Base-by-base conservation (phyloP, 2,329 filamentous ascomycete genomes). In the Fusarium neocosmosporiellum region DNA sequence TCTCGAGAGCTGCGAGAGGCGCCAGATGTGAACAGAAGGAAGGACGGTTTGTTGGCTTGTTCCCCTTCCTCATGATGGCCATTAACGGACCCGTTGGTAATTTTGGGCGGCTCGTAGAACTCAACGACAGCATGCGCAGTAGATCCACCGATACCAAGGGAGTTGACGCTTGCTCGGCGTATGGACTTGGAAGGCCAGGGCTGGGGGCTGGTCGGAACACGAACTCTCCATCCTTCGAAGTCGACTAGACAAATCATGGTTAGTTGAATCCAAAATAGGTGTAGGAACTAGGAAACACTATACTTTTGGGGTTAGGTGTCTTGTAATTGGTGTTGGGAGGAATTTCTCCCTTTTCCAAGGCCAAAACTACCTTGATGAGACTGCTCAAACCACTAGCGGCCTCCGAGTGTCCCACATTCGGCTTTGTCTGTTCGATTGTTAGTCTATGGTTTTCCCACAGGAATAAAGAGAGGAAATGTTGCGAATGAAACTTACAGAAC, bases 91-190 rank as follows among this genome's bases (percentile, higher is more conserved):
- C 50, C 50, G 7, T 69, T 67, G 5, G 63, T 57, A 5, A 64
- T 1, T 27, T 64, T 57, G 22, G 65, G 59, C 0, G 73, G 63
- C 4, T 75, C 57, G 16, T 76, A 75, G 10, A 73, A 72, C 58
- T 81, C 79, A 55, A 87, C 67, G 16, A 86, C 82, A 5, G 79
- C 77, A 66, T 87, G 85, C 0, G 81, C 82, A 66, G 86, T 86
- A 18, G 82, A 82, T 41, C 85, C 85, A 18, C 85, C 84, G 27
- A 84, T 86, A 2, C 85, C 85, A 63, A 86, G 72, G 2, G 74
- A 76, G 48, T 76, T 76, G 20, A 86, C 72, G 22, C 77, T 79
- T 27, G 73, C 77, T 29, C 78, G 70, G 31, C 72, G 75, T 13
- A 77, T 63, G 7, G 73, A 67, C 33, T 75, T 75, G 11, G 64